Evolutionary conservation across 768 basidiomycete species (phyloP), one percentile per base, ranked within the genome.

Genomic region (Boletus tomentosulus): DNA sequence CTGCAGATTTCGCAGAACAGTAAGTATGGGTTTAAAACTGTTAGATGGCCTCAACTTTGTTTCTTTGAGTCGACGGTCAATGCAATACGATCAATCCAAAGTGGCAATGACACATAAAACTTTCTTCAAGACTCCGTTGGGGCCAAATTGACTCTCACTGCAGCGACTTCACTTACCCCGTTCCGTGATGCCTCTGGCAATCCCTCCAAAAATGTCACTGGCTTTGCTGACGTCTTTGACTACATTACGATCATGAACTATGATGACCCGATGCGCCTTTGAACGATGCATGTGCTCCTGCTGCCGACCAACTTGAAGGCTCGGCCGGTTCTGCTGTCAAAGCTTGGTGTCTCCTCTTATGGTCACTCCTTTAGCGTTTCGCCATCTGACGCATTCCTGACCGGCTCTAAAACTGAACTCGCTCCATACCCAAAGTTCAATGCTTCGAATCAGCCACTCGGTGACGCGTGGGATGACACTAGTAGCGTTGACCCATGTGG

Each of bases 241-340:
- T 83, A 79, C 70, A 75, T 88, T 57, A 69, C 72, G 19, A 71
- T 82, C 58, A 86, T 87, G 86, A 77, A 81, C 62, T 87, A 88
- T 64, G 86, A 87, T 56, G 92, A 4, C 82, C 95, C 5, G 91
- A 90, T 65, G 82, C 94, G 1, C 92, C 94, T 1, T 72, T 96
- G 31, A 75, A 84, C 56, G 86, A 96, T 66, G 79, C 79, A 1
- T 96, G 94, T 68, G 81, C 83, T 1, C 73, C 81, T 42, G 57
- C 76, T 1, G 71, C 71, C 3, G 73, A 86, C 57, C 86, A 82
- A 50, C 67, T n/a, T n/a, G n/a, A 70, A n/a, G 91, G 92, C 4
- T 95, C 91, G 49, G 93, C 87, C 2, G 77, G 79, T 28, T 83
- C 83, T 3, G 84, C 88, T 11, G 78, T 97, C 48, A 66, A 74